Percentiles rank a stretch among this genome's conserved stretches.
phyloP scores from a whole-genome alignment of 2,329 filamentous ascomycete species.

The Alternaria arborescens region DNA sequence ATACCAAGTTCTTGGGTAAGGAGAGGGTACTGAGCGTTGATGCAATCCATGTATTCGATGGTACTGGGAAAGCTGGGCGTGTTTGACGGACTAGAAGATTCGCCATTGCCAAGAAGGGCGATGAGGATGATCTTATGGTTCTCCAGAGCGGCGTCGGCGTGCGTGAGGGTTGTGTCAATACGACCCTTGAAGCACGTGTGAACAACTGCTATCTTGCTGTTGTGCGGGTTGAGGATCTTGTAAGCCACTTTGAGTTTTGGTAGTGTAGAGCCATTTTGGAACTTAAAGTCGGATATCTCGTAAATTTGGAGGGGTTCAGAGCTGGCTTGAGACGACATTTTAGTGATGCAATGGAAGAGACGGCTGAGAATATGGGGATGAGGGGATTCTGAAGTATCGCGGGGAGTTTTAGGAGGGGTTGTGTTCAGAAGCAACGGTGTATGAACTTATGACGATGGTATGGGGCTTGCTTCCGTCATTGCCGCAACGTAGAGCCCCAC shows the following conservation, averaged over 20 bases:
- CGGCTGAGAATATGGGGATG: neutral
- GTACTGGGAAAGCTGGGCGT: constrained; percentile 57
- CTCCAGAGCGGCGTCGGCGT: constrained; percentile 54
- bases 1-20: constrained; percentile 54
- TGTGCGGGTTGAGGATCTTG: constrained; percentile 34
- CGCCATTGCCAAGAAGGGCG: constrained; percentile 63
- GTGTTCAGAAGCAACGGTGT: neutral
- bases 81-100: constrained; percentile 63
- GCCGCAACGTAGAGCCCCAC: constrained; percentile 6
- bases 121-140: constrained; percentile 61
- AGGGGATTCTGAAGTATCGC: neutral
- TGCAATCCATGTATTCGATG: constrained; percentile 60
- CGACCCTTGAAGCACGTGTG: constrained; percentile 65
- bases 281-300: constrained; percentile 28
- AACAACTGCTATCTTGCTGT: constrained; percentile 51
- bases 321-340: constrained; percentile 22
- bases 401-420: neutral
- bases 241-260: constrained; percentile 31
- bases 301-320: constrained; percentile 22
- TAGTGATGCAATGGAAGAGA: neutral
- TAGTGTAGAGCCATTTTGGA: constrained; percentile 27
- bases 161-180: constrained; percentile 60
- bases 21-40: constrained; percentile 60
- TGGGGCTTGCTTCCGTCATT: constrained; percentile 13
- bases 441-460: constrained; percentile 10